Evolutionary conservation across 164 flowering plant genomes (phyloP).

Genomic region (Euptelea pleiosperma): DNA sequence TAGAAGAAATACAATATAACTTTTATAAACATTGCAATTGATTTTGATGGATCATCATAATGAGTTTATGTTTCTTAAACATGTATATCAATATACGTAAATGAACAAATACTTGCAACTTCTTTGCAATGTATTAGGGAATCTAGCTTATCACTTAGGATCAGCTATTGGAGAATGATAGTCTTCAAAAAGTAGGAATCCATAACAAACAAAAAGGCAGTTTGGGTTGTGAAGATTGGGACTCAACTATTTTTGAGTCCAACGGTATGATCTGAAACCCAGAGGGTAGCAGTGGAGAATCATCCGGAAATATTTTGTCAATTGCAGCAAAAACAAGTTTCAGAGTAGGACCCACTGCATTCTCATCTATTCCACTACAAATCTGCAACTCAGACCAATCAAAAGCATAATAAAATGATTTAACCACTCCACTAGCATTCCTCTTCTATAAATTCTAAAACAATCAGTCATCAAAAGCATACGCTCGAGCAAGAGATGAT

Average conservation of each 20-base stretch:
- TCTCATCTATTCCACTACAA: conserved; percentile 83
- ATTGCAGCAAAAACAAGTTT: conserved; percentile 92
- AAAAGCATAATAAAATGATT: neutral
- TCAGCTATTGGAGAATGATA: conserved; percentile 1
- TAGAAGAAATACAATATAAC: no score
- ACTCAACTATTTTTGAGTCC: conserved; percentile 78
- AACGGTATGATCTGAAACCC: conserved; percentile 86
- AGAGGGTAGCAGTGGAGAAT: conserved; percentile 78
- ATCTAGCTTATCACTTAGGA: no score
- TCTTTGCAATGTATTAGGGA: no score
- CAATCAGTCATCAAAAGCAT: neutral
- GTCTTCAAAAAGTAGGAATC: no score
- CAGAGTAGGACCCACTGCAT: conserved; percentile 87
- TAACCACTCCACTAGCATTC: neutral
- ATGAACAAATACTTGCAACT: no score
- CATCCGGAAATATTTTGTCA: conserved; percentile 92
- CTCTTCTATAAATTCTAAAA: neutral
- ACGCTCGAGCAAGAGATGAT: neutral
- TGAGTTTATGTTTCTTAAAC: no score
- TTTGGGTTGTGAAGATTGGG: neutral
- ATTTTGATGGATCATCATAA: no score
- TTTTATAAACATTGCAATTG: no score
- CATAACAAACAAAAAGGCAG: neutral
- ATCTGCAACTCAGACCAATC: conserved; percentile 42
- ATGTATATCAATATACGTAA: no score